A percentile compares a stretch with the other conserved stretches of the same genome.
These are phyloP conservation scores for Leishmania guyanensis DNA, from an alignment of 208 protist species.

Conservation along the genomic window DNA sequence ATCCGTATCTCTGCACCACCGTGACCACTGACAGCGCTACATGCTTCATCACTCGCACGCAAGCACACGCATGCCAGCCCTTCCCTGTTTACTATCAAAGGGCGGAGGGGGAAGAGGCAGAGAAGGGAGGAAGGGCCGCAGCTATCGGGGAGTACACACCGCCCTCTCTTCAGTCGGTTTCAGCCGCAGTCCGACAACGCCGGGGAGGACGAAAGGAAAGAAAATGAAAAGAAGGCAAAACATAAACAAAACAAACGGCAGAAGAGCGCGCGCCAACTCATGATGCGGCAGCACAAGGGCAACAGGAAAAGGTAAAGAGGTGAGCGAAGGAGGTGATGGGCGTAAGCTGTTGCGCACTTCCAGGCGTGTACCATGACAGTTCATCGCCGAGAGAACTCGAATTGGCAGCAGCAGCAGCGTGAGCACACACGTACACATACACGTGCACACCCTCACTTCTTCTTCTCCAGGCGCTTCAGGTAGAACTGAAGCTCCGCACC, in stretches of 20 bases:
- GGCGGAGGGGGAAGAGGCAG: not conserved
- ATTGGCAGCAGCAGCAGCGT: not conserved
- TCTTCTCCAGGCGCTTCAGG: slow-evolving; percentile 97
- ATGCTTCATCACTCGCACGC: not conserved
- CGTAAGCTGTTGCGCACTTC: not conserved
- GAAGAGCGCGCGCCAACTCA: not conserved
- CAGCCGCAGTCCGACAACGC: not conserved
- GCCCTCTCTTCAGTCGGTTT: not conserved
- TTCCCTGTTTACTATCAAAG: not conserved
- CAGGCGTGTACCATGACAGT: no score
- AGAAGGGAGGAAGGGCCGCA: not conserved
- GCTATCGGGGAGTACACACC: not conserved
- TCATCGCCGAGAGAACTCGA: no score
- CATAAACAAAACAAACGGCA: not conserved
- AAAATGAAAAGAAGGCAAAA: not conserved
- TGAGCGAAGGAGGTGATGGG: not conserved
- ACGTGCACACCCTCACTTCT: slow-evolving; percentile 88
- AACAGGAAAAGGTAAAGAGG: not conserved
- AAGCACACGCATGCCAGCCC: not conserved
- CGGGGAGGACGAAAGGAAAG: not conserved
- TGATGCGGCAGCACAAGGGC: no score
- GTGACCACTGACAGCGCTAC: not conserved
- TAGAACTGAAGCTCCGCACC: slow-evolving; percentile 99
- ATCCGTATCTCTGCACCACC: not conserved
- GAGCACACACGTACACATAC: not conserved